Evolutionary conservation across 2,329 filamentous ascomycete species (phyloP).

Genomic region (Cladosporium phlei): DNA sequence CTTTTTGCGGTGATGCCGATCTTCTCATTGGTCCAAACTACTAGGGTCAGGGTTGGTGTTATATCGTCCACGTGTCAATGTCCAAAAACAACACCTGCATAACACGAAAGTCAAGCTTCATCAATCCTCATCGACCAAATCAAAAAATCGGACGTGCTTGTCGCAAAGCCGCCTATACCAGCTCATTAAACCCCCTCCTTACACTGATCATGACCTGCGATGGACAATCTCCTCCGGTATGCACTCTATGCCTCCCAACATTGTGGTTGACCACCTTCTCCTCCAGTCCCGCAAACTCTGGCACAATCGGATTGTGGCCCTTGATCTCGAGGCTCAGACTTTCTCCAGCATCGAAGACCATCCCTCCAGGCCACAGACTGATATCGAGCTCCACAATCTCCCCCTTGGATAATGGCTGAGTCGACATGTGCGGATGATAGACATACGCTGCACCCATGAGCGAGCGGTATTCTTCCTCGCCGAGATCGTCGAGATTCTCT

Average conservation of each 20-base stretch:
- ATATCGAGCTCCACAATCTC: slow-evolving; percentile 45
- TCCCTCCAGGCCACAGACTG: slow-evolving; percentile 43
- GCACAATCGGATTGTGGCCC: slow-evolving; percentile 2
- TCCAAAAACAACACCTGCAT: too few species aligned
- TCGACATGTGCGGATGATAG: neutral
- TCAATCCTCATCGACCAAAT: too few species aligned
- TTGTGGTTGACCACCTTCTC: neutral
- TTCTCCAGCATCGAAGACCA: slow-evolving; percentile 43
- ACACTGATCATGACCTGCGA: neutral
- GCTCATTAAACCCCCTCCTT: too few species aligned
- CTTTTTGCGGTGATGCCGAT: too few species aligned
- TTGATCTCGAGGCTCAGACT: slow-evolving; percentile 9
- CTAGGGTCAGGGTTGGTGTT: too few species aligned
- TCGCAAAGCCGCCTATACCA: too few species aligned
- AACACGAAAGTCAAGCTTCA: too few species aligned
- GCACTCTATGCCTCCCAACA: neutral
- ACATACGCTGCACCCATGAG: neutral
- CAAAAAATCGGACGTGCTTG: too few species aligned
- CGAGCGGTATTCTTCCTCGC: neutral
- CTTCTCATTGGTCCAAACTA: too few species aligned
- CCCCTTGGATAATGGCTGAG: slow-evolving; percentile 21
- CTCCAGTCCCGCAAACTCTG: neutral
- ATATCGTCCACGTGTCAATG: too few species aligned
- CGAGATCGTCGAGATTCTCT: neutral
- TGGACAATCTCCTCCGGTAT: neutral